Evolutionary conservation across 768 basidiomycete genomes (phyloP), one percentile per base, ranked within the genome.

Genomic region (Naganishia randhawae): DNA sequence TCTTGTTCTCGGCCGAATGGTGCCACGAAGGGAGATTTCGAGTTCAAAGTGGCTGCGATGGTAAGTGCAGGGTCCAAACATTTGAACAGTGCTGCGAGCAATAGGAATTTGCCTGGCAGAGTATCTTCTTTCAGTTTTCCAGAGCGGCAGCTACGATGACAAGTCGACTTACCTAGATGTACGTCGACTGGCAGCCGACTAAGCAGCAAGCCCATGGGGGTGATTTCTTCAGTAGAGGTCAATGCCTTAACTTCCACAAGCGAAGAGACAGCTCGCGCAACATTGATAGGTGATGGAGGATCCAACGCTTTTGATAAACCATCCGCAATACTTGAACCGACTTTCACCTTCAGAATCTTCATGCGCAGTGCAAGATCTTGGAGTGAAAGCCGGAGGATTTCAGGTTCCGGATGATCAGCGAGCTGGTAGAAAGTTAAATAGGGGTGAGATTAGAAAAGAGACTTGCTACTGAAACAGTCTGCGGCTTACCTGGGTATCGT

Each of bases 1-100:
- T 92, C 89, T 67, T 86, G 83, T 78, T 96, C 93, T 51, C 87
- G 82, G 2, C 95, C 94, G 68, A 95, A 85, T 0, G 95, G 94
- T 2, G 89, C 85, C 25, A 97, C 78, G 77, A 97, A 99, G 0
- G 94, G 95, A 1, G 90, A 91, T 78, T 97, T 98, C 0, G 91
- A 88, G 75, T 90, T 94, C 48, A 98, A 82, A 0, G 90, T 86
- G 7, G 95, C 95, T 17, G 92, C 92, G 68, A 99, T 93, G 6
- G 95, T 96, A 55, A 99, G 83, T n/a, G 92, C 95, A 1, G 94
- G 91, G 80, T 98, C 95, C 70, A 98, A 81, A 77, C 95, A 98
- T 51, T 86, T 86, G 78, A 97, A 90, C 42, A 92, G 77, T 1
- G 88, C 87, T 6, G 93, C 89, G 29, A 87, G 86, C 48, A 98